Base-by-base conservation (phyloP, 108 stramenopile genomes). In the Nitzschia sp. region DNA sequence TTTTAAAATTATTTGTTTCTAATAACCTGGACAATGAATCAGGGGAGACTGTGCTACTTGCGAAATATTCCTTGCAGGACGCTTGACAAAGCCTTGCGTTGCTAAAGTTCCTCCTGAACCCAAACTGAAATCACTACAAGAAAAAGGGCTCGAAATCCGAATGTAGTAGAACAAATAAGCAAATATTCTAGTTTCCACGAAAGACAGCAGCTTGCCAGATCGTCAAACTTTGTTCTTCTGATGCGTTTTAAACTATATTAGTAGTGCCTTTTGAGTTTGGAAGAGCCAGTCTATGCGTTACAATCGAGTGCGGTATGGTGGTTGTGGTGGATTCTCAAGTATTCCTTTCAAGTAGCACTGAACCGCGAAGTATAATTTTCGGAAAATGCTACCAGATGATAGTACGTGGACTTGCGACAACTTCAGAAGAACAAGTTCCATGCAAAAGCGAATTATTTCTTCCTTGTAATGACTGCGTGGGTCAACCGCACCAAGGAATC, bases 381-480 rank as follows among this genome's bases (percentile, higher is more conserved):
- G n/a, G n/a, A n/a, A n/a, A n/a, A n/a, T n/a, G n/a, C n/a, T n/a
- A n/a, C n/a, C n/a, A n/a, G n/a, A n/a, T n/a, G n/a, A n/a, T n/a
- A n/a, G n/a, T n/a, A n/a, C n/a, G n/a, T n/a, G n/a, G n/a, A n/a
- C n/a, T n/a, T n/a, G n/a, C n/a, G n/a, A n/a, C n/a, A n/a, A n/a
- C n/a, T n/a, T n/a, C n/a, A n/a, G n/a, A n/a, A n/a, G n/a, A n/a
- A n/a, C n/a, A n/a, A n/a, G n/a, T n/a, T n/a, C n/a, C n/a, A n/a
- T n/a, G n/a, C n/a, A n/a, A 50, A 50, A 50, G 4, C 4, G 5
- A 50, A 2, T 83, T 91, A 96, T 80, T 96, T 97, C 63, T 96
- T 95, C 64, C 97, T 75, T 44, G 95, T 94, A 22, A 97, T 90
- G 17, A 96, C 95, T 26, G 88, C 79, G 71, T 95, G 88, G 9